These are phyloP conservation scores for Phyllosticta ampelicida DNA, from an alignment of 2,329 filamentous ascomycete genomes.

Conservation along the genomic window DNA sequence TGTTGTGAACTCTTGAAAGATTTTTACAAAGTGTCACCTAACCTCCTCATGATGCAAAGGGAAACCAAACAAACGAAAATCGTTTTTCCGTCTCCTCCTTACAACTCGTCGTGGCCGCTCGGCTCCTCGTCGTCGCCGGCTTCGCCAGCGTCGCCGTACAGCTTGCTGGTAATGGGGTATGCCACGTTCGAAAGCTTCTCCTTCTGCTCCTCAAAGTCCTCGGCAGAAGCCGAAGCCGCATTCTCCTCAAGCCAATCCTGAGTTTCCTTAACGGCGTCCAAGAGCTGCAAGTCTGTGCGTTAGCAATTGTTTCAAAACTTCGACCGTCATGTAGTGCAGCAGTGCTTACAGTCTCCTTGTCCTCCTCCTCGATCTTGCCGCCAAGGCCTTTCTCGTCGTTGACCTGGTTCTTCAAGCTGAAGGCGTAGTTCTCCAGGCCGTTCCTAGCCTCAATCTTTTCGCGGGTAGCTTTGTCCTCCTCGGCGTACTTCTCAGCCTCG, in stretches of 20 bases:
- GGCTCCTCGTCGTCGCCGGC: slow-evolving; percentile 57
- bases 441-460: slow-evolving; percentile 96
- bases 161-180: slow-evolving; percentile 98
- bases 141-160: slow-evolving; percentile 57
- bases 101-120: slow-evolving; percentile 41
- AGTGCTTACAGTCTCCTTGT: slow-evolving; percentile 70
- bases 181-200: slow-evolving; percentile 96
- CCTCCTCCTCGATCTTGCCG: slow-evolving; percentile 96
- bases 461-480: slow-evolving; percentile 97
- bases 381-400: slow-evolving; percentile 94
- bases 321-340: background rate
- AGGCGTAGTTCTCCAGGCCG: slow-evolving; percentile 96
- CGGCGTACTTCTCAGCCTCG: slow-evolving; percentile 96
- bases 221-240: slow-evolving; percentile 67
- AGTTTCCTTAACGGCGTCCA: slow-evolving; percentile 94
- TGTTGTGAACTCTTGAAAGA: background rate
- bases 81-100: slow-evolving; percentile 12
- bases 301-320: slow-evolving; percentile 19
- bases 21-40: background rate
- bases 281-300: slow-evolving; percentile 43
- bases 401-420: slow-evolving; percentile 98
- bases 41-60: background rate
- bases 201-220: slow-evolving; percentile 99
- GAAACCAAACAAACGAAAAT: background rate
- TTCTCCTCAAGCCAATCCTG: slow-evolving; percentile 97